Evolutionary conservation across 2,329 filamentous ascomycete genomes (phyloP).

Genomic region (Fusarium napiforme): DNA sequence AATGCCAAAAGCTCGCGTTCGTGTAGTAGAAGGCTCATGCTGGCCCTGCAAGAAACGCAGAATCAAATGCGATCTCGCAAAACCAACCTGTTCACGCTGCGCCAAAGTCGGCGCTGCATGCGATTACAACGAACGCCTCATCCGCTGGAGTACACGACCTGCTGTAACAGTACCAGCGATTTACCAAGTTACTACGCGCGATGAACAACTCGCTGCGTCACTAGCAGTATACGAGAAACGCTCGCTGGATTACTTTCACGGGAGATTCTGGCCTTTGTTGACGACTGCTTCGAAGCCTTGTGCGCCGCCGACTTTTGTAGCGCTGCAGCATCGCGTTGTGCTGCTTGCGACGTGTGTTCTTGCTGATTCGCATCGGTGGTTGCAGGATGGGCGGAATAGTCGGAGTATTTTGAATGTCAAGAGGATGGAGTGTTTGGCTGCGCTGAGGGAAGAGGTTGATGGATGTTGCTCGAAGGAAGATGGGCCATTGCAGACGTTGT

Average conservation of each 20-base stretch:
- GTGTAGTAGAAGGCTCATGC: slow-evolving; percentile 52
- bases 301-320: slow-evolving; percentile 45
- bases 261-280: slow-evolving; percentile 48
- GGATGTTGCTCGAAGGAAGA: slow-evolving; percentile 47
- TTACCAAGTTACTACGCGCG: slow-evolving; percentile 41
- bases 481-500: slow-evolving; percentile 45
- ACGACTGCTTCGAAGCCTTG: slow-evolving; percentile 46
- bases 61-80: slow-evolving; percentile 55
- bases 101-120: slow-evolving; percentile 40
- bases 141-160: slow-evolving; percentile 56
- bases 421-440: slow-evolving; percentile 47
- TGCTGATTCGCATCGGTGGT: slow-evolving; percentile 47
- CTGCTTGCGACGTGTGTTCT: slow-evolving; percentile 48
- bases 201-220: slow-evolving; percentile 43
- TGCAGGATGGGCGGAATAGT: slow-evolving; percentile 47
- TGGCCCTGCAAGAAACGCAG: slow-evolving; percentile 58
- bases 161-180: slow-evolving; percentile 46
- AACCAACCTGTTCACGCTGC: slow-evolving; percentile 53
- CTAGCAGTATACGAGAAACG: slow-evolving; percentile 46
- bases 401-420: slow-evolving; percentile 41
- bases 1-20: slow-evolving; percentile 28
- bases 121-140: slow-evolving; percentile 50
- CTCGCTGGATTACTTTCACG: slow-evolving; percentile 49
- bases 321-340: slow-evolving; percentile 49
- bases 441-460: slow-evolving; percentile 48